Evolutionary conservation across 129 eudicot genomes (phyloP), one percentile per base, ranked within the genome.

Genomic region (Chrysanthemum seticuspe): DNA sequence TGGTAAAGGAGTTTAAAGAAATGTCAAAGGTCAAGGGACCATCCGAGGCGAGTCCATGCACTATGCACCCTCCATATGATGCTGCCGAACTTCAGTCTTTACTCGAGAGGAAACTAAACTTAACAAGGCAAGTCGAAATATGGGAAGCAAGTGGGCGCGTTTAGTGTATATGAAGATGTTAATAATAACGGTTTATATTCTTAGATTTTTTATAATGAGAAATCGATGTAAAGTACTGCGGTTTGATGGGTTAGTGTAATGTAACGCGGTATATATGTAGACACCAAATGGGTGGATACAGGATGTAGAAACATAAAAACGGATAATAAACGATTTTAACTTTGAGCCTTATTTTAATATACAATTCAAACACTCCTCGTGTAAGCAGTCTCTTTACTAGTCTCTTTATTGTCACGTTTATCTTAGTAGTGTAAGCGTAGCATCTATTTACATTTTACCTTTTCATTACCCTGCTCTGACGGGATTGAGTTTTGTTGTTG

Each of bases 21-120:
- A 49, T 83, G 18, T 78, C 91, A 0, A 74, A 72, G 78, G 91
- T 65, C 31, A 72, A 61, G 19, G 72, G 66, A 45, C 74, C 91
- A 5, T 67, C 83, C 0, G 59, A 81, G 52, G 47, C 21, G 11
- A 19, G 75, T 25, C 91, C 91, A 4, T 87, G 91, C 58, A 29
- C 67, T 10, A 67, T 87, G 71, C 71, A 69, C 2, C 82, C 86
- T 45, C 83, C 91, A 15, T 83, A 62, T 70, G 75, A 79, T 8
- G 74, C 55, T 31, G 15, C 16, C 1, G 75, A 73, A n/a, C 73
- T 78, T 57, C 70, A 72, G n/a, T 65, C 68, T 21, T 40, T 81
- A 59, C 76, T 44, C 2, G 64, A 58, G 5, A 72, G 16, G 11
- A 83, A 86, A 68, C 72, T 6, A 65, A 81, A 78, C 45, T 10